Base-by-base conservation (phyloP, 2,329 filamentous ascomycete species). In the Kalaharituber pfeilii region DNA sequence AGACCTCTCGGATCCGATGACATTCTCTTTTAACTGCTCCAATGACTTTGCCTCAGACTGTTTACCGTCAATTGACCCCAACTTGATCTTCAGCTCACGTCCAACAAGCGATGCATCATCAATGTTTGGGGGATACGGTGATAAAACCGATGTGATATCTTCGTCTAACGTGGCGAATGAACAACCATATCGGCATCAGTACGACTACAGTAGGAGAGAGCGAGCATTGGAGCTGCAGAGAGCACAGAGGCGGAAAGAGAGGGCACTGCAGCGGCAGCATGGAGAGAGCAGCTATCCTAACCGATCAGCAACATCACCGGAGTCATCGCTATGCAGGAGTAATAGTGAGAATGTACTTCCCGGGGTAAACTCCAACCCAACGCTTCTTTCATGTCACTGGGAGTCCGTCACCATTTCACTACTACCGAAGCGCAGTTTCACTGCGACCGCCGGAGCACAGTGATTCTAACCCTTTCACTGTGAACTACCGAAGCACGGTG, bases 161-260 rank as follows among this genome's bases (percentile, higher is more conserved):
- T 39, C 29, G 2, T 50, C 28, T 25, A 25, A 22, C 13, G n/a
- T 28, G 9, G 24, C 52, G 15, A n/a, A 53, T 24, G 54, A 55
- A 25, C 55, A 57, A 44, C 59, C 59, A 18, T 60, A 60, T 39
- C 59, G 56, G 13, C 59, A 60, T 22, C 59, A 60, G 26, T 51
- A 59, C 52, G 28, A 60, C 25, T 57, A 60, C 29, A 56, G 57
- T 25, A 51, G 56, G 20, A 57, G 59, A 30, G 59, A 60, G 45
- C 50, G 55, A 39, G 53, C 59, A 20, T 22, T 59, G 26, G 57
- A 59, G 18, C 51, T 53, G 36, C 57, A 55, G 44, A 57, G 53
- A 20, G 47, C 53, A 49, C 57, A 53, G 25, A 50, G 55, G 24
- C n/a, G 52, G 20, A 56, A 57, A 15, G 57, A 59, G 26, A 55